Evolutionary conservation across 768 basidiomycete genomes (phyloP), one percentile per base, ranked within the genome.

Genomic region (Piloderma croceum): DNA sequence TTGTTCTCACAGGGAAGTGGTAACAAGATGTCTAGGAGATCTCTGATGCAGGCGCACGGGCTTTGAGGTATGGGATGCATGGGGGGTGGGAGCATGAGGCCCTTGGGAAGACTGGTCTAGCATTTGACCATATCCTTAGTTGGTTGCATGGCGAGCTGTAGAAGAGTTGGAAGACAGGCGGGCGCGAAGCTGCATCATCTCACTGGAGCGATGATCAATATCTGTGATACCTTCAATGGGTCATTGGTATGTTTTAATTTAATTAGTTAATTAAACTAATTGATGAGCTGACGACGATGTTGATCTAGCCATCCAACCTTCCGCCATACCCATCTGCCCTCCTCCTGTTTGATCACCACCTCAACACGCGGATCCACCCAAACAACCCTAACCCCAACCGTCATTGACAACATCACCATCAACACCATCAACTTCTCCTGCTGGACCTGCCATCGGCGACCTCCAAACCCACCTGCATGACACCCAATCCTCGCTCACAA

Each of bases 161-260:
- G 65, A 96, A 94, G 67, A 92, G 90, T 53, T 79, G 90, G 12
- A 93, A 98, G 56, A 96, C 93, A 0, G 89, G 90, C n/a, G n/a
- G n/a, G n/a, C 12, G 72, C 81, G 1, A 92, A 98, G 56, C 69
- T 99, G 3, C 78, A 81, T 46, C 76, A 76, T 1, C 65, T 97
- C 24, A 83, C 76, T 12, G 75, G 75, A 10, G 73, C 86, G 4
- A 89, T 99, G 77, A 77, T 69, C 31, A 90, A 96, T n/a, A 88
- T 97, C 33, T 83, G 90, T 44, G 90, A 96, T 50, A 91, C 88
- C 0, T 68, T 99, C 5, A 85, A 85, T 24, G 94, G 94, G 3
- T 74, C 77, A 24, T 51, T 86, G 54, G 90, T 92, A 42, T 46
- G 83, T 73, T 20, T 15, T 19, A 24, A 24, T 22, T 29, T 32